Base-by-base conservation (phyloP, 495 filamentous ascomycete species). In the Podospora appendiculata region DNA sequence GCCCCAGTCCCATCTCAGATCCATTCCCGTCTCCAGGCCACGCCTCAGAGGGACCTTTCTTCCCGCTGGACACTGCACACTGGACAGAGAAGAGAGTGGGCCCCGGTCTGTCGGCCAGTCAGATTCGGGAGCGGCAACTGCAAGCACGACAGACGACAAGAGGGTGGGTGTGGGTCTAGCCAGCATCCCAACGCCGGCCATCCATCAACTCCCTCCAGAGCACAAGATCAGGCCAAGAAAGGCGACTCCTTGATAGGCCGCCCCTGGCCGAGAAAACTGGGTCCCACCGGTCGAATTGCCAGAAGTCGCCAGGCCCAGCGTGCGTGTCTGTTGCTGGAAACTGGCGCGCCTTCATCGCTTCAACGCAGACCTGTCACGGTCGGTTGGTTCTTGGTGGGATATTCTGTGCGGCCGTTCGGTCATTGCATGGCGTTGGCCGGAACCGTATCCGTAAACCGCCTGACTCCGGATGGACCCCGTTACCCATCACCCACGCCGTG, bases 211-310 rank as follows among this genome's bases (percentile, higher is more conserved):
- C 10, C 13, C 32, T 17, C 10, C 13, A 18, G 17, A 32, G 11
- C 17, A 18, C 10, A 45, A 45, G 43, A 45, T 45, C 43, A 45
- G 54, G 45, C 54, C 35, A 48, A 14, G n/a, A 12, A 17, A 42
- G 19, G 47, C 18, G 39, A 14, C 45, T n/a, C 16, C 14, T 35
- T 56, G 45, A 52, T 56, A 48, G 54, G 54, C 44, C 34, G 43
- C 40, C 54, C 54, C 54, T 51, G 35, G 54, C 38, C 41, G 43
- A 50, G 49, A 56, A 56, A 49, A 52, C 4, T 18, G 47, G 54
- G 48, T 19, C 34, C 52, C 11, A 12, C 32, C 18, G 32, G 41
- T 51, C 34, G 35, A 50, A 19, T 25, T 25, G 41, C 47, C 47
- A 47, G 47, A 42, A 32, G 41, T 55, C 38, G 33, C 48, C 42